These are phyloP conservation scores for Yamadazyma blattariae DNA, from an alignment of 1,139 yeast genomes.

Conservation along the genomic window DNA sequence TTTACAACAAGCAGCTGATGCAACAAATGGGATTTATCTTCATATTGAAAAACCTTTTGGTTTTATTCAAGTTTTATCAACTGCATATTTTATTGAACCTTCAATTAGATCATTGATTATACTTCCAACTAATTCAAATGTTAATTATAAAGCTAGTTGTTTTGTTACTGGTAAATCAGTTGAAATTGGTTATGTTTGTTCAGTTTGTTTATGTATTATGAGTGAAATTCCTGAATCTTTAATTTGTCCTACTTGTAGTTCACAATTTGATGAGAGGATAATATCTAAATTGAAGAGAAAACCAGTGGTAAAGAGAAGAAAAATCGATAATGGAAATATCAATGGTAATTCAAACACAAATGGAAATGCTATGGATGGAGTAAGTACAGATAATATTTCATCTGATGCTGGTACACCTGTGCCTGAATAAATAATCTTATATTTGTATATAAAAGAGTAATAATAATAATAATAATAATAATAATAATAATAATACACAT, in stretches of 20 bases:
- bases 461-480: no score
- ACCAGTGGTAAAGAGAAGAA: constrained; percentile 51
- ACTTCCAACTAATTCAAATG: constrained; percentile 80
- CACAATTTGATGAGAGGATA: constrained; percentile 51
- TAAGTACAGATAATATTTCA: neutral
- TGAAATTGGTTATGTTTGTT: constrained; percentile 92
- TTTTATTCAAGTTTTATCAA: constrained; percentile 59
- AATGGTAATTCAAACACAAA: neutral
- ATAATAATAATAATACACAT: no score
- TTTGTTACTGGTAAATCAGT: constrained; percentile 85
- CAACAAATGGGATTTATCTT: constrained; percentile 87
- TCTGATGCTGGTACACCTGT: constrained; percentile 6
- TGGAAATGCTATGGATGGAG: neutral
- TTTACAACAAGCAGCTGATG: constrained; percentile 93
- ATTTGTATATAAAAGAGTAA: no score
- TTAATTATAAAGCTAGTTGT: constrained; percentile 94
- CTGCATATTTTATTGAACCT: constrained; percentile 83
- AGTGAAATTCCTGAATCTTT: constrained; percentile 59
- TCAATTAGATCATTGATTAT: constrained; percentile 69
- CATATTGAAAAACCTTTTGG: constrained; percentile 75
- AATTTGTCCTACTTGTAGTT: constrained; percentile 55
- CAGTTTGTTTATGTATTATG: constrained; percentile 84
- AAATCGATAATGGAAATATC: constrained; percentile 16
- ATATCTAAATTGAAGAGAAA: constrained; percentile 40
- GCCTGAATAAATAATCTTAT: neutral